Percentiles rank a stretch among this genome's conserved stretches.
Conservation (phyloP, 2,329 filamentous ascomycete species). For the Akanthomyces lecanii region DNA sequence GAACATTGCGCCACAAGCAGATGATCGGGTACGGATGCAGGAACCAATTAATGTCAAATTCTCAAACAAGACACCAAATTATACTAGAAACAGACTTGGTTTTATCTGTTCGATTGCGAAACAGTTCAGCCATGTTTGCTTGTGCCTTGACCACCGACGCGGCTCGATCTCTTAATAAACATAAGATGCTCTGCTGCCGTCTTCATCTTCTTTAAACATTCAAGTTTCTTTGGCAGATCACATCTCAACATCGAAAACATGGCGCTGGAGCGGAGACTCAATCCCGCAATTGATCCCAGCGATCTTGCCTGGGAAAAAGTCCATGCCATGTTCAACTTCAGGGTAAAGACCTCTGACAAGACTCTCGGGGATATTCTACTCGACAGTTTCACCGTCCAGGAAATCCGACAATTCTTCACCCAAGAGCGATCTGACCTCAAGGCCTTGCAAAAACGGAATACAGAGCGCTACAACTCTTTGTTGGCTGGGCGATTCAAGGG, state of each 20-base stretch:
- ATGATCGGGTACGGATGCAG: background rate
- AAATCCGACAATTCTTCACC: constrained; percentile 30
- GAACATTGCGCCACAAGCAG: background rate
- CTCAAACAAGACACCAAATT: background rate
- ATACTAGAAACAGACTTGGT: background rate
- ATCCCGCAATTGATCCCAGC: constrained; percentile 24
- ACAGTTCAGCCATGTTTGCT: background rate
- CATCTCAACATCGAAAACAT: background rate
- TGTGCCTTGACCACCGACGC: background rate
- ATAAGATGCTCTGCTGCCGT: background rate
- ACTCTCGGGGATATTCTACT: constrained; percentile 31
- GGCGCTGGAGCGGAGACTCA: constrained; percentile 5
- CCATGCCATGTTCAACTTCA: constrained; percentile 28
- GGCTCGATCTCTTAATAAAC: background rate
- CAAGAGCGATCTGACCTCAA: constrained; percentile 27
- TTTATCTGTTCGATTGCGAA: background rate
- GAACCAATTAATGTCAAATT: background rate
- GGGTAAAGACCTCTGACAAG: constrained; percentile 23
- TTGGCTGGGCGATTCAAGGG: constrained; percentile 30
- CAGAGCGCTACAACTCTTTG: constrained; percentile 27
- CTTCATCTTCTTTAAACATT: background rate
- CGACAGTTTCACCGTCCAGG: constrained; percentile 31
- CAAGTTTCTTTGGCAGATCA: background rate
- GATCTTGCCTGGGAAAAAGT: constrained; percentile 24
- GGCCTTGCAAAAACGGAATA: constrained; percentile 29